phyloP scores from a whole-genome alignment of 2,329 filamentous ascomycete genomes.

The Didymella pomorum region DNA sequence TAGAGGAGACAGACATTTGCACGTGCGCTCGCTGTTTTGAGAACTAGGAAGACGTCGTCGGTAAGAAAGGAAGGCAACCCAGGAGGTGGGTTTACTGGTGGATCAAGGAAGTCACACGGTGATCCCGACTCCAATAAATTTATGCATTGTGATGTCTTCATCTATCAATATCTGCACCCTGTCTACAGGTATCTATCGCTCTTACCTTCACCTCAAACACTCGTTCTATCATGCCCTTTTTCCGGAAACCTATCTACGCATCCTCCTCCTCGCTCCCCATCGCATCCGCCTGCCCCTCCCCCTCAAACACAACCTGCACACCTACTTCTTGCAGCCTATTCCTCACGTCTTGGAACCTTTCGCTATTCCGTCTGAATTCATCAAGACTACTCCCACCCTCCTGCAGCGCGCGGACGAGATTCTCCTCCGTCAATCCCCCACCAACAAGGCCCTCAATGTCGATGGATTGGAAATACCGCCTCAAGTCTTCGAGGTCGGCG shows the following conservation, averaged over 20 bases:
- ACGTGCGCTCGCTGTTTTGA: too few species aligned
- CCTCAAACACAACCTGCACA: slow-evolving; percentile 39
- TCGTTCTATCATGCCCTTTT: too few species aligned
- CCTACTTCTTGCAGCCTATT: slow-evolving; percentile 35
- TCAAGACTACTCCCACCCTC: slow-evolving; percentile 32
- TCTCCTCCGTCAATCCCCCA: slow-evolving; percentile 29
- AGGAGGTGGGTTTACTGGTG: too few species aligned
- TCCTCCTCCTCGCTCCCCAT: not conserved
- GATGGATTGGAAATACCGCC: slow-evolving; percentile 41
- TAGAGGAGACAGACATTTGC: too few species aligned
- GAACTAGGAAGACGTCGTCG: too few species aligned
- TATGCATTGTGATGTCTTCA: not conserved
- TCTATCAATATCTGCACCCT: not conserved
- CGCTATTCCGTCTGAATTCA: slow-evolving; percentile 41
- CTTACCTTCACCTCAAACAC: too few species aligned
- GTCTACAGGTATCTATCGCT: too few species aligned
- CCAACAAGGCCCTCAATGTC: slow-evolving; percentile 32
- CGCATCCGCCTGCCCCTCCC: not conserved
- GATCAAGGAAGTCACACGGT: too few species aligned
- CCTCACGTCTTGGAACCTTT: slow-evolving; percentile 32
- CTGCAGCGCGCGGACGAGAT: slow-evolving; percentile 31
- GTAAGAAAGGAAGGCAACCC: too few species aligned
- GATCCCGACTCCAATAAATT: not conserved
- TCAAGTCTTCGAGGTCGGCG: slow-evolving; percentile 35
- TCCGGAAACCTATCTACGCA: not conserved